A percentile compares a stretch with the other conserved stretches of the same genome.
Conservation (phyloP, 768 basidiomycete species). For the Tricholoma flavovirens region DNA sequence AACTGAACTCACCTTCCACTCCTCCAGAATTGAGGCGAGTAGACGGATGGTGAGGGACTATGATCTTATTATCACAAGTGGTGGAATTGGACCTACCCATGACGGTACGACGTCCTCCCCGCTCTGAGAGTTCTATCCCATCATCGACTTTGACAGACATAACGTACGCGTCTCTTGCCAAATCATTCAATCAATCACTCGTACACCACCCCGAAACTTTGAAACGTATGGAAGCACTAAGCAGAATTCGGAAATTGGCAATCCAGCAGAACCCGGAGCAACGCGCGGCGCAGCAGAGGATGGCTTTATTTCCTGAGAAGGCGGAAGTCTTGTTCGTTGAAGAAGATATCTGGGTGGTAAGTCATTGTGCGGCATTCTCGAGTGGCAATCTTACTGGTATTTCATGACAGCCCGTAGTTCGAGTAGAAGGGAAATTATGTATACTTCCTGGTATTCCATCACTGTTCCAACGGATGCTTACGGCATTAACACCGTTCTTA, state of each 20-base stretch:
- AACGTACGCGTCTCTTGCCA: conserved; percentile 83
- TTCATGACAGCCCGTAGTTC: conserved; percentile 66
- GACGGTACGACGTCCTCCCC: conserved; percentile 48
- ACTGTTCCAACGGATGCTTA: conserved; percentile 78
- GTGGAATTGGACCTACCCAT: conserved; percentile 90
- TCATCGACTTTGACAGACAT: conserved; percentile 51
- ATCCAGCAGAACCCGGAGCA: conserved; percentile 69
- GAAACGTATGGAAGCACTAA: conserved; percentile 59
- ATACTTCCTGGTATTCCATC: conserved; percentile 88
- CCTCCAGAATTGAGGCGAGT: conserved; percentile 73
- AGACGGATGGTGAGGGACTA: conserved; percentile 73
- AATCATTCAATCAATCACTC: conserved; percentile 72
- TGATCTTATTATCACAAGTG: conserved; percentile 87
- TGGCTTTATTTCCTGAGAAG: conserved; percentile 83
- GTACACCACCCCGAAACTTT: conserved; percentile 75
- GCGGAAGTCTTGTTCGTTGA: conserved; percentile 79
- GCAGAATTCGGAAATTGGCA: conserved; percentile 50
- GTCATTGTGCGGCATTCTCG: conserved; percentile 21
- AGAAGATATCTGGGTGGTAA: conserved; percentile 80
- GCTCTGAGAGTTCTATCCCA: not conserved
- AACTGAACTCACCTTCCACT: not conserved
- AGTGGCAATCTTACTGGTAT: conserved; percentile 1
- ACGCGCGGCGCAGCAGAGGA: conserved; percentile 67
- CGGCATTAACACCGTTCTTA: conserved; percentile 64
- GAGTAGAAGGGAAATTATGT: conserved; percentile 81